Percentiles rank a stretch among this genome's conserved stretches.
These are phyloP conservation scores for Neurospora sp. DNA, from an alignment of 495 filamentous ascomycete genomes.

Conservation along the genomic window DNA sequence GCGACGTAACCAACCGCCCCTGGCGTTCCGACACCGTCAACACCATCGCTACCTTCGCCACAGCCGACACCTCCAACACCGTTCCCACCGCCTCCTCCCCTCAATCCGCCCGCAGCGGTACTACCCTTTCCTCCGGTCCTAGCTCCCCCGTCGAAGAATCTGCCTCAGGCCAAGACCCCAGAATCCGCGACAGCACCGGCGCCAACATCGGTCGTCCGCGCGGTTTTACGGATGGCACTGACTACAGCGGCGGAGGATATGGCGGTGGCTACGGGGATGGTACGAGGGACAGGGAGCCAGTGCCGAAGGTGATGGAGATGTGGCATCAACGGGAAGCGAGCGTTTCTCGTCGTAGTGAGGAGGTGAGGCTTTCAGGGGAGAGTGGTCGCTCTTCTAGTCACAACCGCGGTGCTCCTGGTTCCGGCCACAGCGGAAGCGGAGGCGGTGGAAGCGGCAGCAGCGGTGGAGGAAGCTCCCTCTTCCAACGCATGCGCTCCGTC, in stretches of 20 bases:
- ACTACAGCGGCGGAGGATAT: constrained; percentile 4
- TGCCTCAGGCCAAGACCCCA: not conserved
- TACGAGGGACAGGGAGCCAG: not conserved
- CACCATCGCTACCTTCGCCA: not conserved
- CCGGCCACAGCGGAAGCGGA: not conserved
- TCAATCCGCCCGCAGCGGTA: constrained; percentile 12
- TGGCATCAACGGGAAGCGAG: not conserved
- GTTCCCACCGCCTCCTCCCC: constrained; percentile 4
- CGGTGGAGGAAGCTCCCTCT: constrained; percentile 8
- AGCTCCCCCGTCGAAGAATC: too few species aligned
- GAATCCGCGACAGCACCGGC: constrained; percentile 7
- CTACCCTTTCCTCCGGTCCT: constrained; percentile 9
- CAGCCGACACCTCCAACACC: not conserved
- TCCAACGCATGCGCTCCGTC: constrained; percentile 24
- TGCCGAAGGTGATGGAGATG: not conserved
- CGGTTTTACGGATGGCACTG: constrained; percentile 1
- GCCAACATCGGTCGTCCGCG: constrained; percentile 2
- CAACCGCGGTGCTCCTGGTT: not conserved
- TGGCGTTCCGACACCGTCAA: not conserved
- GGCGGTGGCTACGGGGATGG: not conserved
- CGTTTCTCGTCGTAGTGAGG: not conserved
- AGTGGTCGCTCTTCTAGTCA: not conserved
- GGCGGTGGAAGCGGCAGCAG: not conserved
- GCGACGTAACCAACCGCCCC: not conserved
- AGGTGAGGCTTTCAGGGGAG: not conserved